Evolutionary conservation across 2,329 filamentous ascomycete genomes (phyloP).

Genomic region (Cytospora mali): DNA sequence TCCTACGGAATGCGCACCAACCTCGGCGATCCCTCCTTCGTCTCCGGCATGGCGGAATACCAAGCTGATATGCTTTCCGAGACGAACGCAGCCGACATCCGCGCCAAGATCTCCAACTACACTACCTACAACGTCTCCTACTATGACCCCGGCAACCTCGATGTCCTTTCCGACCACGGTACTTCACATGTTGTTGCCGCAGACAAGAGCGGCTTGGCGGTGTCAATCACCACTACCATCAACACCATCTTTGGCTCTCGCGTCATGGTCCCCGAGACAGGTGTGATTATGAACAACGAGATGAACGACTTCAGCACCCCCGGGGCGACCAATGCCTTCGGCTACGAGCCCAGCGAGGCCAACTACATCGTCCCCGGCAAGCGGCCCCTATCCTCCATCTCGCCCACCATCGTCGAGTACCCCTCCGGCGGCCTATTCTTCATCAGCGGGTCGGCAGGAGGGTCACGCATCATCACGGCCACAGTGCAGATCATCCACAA

Average conservation of each 20-base stretch:
- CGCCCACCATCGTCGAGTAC: constrained; percentile 52
- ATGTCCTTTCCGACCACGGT: constrained; percentile 62
- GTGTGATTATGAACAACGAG: constrained; percentile 70
- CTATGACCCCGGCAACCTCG: constrained; percentile 50
- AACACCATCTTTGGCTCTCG: constrained; percentile 79
- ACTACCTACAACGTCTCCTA: constrained; percentile 43
- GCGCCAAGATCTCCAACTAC: constrained; percentile 48
- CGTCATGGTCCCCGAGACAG: constrained; percentile 78
- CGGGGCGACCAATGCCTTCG: constrained; percentile 70
- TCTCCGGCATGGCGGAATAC: constrained; percentile 59
- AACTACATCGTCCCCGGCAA: constrained; percentile 80
- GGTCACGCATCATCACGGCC: constrained; percentile 79
- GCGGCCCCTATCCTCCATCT: constrained; percentile 76
- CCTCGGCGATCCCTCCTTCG: constrained; percentile 76
- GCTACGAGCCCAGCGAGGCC: constrained; percentile 71
- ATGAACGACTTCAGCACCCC: constrained; percentile 80
- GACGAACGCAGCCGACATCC: constrained; percentile 55
- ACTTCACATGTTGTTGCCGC: constrained; percentile 69
- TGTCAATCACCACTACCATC: constrained; percentile 79
- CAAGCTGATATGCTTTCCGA: constrained; percentile 69
- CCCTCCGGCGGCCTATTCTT: constrained; percentile 67
- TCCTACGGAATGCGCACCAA: constrained; percentile 74
- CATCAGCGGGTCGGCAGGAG: constrained; percentile 75
- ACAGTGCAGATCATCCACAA: constrained; percentile 76
- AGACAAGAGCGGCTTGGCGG: constrained; percentile 70